Conservation (phyloP, 805 yeast genomes). For the Clavispora fructus region DNA sequence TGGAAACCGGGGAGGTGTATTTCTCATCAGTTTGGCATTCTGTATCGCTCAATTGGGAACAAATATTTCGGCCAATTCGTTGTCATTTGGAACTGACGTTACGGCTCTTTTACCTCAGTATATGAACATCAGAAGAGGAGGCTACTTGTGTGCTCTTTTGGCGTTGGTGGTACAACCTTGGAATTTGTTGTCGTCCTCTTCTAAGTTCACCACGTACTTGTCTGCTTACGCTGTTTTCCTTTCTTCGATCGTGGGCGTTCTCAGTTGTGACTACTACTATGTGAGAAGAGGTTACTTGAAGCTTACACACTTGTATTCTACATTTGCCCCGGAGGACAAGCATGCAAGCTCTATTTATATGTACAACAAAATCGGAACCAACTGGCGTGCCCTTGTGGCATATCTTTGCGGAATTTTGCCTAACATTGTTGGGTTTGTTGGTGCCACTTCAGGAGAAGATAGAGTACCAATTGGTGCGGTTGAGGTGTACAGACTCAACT, state of each 20-base stretch:
- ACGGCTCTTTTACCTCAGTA: slow-evolving; percentile 60
- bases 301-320: slow-evolving; percentile 58
- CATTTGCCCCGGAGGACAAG: slow-evolving; percentile 31
- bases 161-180: slow-evolving; percentile 78
- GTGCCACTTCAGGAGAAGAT: slow-evolving; percentile 65
- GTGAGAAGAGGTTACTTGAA: slow-evolving; percentile 69
- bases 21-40: slow-evolving; percentile 65
- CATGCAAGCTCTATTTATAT: slow-evolving; percentile 42
- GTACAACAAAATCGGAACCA: slow-evolving; percentile 59
- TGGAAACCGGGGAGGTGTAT: slow-evolving; percentile 76
- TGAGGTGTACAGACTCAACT: slow-evolving; percentile 66
- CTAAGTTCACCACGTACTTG: slow-evolving; percentile 72
- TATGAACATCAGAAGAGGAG: slow-evolving; percentile 74
- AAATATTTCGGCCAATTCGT: slow-evolving; percentile 66
- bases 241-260: slow-evolving; percentile 77
- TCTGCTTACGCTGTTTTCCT: slow-evolving; percentile 80
- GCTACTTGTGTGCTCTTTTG: slow-evolving; percentile 67
- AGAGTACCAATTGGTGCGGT: slow-evolving; percentile 74
- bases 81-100: slow-evolving; percentile 70
- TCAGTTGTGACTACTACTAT: slow-evolving; percentile 56
- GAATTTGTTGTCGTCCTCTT: slow-evolving; percentile 62
- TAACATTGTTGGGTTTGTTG: slow-evolving; percentile 82
- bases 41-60: slow-evolving; percentile 76
- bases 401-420: slow-evolving; percentile 78
- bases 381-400: slow-evolving; percentile 82